Percentiles rank a stretch among this genome's conserved stretches.
Evolutionary conservation across 1,284 basidiomycete genomes (phyloP).

Genomic region (Phellopilus nigrolimitatus): DNA sequence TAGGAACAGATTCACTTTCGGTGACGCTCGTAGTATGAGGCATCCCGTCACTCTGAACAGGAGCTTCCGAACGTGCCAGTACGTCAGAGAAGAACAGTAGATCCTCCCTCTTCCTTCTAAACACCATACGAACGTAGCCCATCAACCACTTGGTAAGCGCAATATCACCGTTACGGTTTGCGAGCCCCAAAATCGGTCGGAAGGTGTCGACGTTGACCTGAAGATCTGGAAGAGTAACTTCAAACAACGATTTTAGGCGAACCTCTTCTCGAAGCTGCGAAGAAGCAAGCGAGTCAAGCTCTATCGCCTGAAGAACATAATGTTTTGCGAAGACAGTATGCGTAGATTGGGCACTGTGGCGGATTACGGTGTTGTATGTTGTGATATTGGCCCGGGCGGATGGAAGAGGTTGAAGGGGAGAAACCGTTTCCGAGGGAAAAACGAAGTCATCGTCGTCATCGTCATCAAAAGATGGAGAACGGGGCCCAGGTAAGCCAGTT

Average conservation of each 20-base stretch:
- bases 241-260: constrained; percentile 21
- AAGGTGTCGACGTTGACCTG: constrained; percentile 50
- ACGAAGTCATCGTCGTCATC: constrained; percentile 61
- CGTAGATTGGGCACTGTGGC: constrained; percentile 44
- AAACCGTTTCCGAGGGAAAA: constrained; percentile 31
- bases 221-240: constrained; percentile 46
- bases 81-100: constrained; percentile 38
- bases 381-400: constrained; percentile 63
- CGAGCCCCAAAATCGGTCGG: constrained; percentile 48
- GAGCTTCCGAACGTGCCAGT: constrained; percentile 22
- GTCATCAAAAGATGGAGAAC: constrained; percentile 46
- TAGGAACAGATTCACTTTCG: not conserved
- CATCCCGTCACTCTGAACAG: not conserved
- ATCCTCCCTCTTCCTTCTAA: constrained; percentile 43
- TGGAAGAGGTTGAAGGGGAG: constrained; percentile 34
- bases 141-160: constrained; percentile 54
- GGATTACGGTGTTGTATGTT: constrained; percentile 57
- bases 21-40: not conserved
- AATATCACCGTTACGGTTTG: constrained; percentile 52
- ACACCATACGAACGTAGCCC: constrained; percentile 37
- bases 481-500: constrained; percentile 40
- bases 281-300: constrained; percentile 36
- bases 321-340: constrained; percentile 57
- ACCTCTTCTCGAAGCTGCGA: constrained; percentile 23
- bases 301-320: constrained; percentile 58